phyloP scores from a whole-genome alignment of 768 basidiomycete species.

The Hericium alpestre region DNA sequence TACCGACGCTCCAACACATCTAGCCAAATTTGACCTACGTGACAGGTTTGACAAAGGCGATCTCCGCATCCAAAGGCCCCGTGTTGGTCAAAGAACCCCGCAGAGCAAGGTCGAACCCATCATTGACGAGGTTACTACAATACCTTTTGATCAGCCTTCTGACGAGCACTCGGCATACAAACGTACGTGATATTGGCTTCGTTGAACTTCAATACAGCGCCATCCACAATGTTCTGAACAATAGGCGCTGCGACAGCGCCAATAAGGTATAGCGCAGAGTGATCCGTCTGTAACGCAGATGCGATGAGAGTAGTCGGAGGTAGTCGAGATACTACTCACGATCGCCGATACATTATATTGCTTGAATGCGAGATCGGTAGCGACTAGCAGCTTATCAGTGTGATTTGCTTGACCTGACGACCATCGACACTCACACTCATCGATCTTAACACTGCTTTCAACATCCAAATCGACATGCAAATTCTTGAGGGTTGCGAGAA shows the following conservation, averaged over 20 bases:
- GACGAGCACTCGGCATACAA: no score
- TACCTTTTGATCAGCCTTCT: neutral
- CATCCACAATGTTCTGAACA: conserved; percentile 54
- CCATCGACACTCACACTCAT: conserved; percentile 42
- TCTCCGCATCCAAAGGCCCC: conserved; percentile 61
- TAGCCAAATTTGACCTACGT: conserved; percentile 29
- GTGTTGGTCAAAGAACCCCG: conserved; percentile 49
- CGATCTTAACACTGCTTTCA: conserved; percentile 44
- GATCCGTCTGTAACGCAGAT: conserved; percentile 36
- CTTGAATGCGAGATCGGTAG: conserved; percentile 45
- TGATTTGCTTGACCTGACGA: neutral
- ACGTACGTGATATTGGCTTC: conserved; percentile 49
- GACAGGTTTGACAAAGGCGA: conserved; percentile 55
- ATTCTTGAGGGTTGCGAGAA: conserved; percentile 49
- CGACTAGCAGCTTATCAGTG: conserved; percentile 24
- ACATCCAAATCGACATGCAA: conserved; percentile 50
- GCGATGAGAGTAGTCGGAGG: conserved; percentile 1
- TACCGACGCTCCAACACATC: neutral
- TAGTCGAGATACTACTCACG: conserved; percentile 23
- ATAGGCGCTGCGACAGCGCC: conserved; percentile 62
- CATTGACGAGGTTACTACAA: conserved; percentile 28
- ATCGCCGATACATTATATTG: conserved; percentile 47
- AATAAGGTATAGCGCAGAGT: conserved; percentile 53
- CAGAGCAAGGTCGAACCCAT: conserved; percentile 53
- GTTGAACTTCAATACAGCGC: conserved; percentile 41